These are phyloP conservation scores for Lagenaria siceraria DNA, from an alignment of 306 rosid genomes.

Conservation along the genomic window DNA sequence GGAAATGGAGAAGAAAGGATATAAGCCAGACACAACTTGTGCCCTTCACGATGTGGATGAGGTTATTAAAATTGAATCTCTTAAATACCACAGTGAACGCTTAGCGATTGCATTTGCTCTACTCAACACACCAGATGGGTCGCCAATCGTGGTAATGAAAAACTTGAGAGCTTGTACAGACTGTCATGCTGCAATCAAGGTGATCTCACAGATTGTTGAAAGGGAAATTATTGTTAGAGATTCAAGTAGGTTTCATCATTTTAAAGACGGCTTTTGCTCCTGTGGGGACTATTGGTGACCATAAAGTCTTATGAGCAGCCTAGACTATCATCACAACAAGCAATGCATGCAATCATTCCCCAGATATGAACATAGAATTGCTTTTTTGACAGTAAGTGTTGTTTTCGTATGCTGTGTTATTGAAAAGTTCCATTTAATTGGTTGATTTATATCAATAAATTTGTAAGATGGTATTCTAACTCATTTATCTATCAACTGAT, in stretches of 20 bases:
- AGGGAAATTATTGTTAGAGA: slow-evolving; percentile 7
- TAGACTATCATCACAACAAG: not conserved
- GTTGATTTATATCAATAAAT: not conserved
- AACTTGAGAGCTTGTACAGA: slow-evolving; percentile 72
- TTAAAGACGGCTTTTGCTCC: slow-evolving; percentile 36
- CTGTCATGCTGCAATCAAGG: slow-evolving; percentile 36
- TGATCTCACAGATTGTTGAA: slow-evolving; percentile 6
- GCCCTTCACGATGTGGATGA: slow-evolving; percentile 66
- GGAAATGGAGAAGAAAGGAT: slow-evolving; percentile 63
- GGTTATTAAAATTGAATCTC: slow-evolving; percentile 53
- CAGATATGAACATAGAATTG: not conserved
- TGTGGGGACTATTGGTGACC: slow-evolving; percentile 63
- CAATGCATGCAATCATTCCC: not conserved
- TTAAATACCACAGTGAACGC: slow-evolving; percentile 77
- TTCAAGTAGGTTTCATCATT: slow-evolving; percentile 15
- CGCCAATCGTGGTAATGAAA: slow-evolving; percentile 73
- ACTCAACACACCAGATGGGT: slow-evolving; percentile 54
- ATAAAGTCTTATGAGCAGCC: not conserved
- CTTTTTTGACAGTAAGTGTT: not conserved
- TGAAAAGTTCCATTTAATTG: not conserved
- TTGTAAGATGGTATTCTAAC: not conserved
- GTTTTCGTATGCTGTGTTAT: not conserved
- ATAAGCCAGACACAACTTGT: slow-evolving; percentile 65
- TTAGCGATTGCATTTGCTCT: slow-evolving; percentile 84
- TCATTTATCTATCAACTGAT: not conserved